These are phyloP conservation scores for Panaeolus papilionaceus DNA, from an alignment of 768 basidiomycete genomes.

Conservation along the genomic window DNA sequence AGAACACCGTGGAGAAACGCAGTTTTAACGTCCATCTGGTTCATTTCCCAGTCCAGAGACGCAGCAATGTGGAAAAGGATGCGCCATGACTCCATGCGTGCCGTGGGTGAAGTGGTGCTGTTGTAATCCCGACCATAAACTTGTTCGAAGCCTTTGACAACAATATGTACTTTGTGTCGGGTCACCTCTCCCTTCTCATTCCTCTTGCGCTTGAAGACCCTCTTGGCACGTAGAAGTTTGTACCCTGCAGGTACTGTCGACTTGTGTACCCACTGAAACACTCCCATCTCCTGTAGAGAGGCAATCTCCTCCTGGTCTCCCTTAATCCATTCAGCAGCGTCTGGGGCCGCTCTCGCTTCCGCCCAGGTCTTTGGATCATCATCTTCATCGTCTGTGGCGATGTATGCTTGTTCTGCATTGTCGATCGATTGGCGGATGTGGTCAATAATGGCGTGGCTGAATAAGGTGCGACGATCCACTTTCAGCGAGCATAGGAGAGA, in stretches of 20 bases:
- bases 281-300: neutral
- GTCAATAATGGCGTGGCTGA: neutral
- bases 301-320: neutral
- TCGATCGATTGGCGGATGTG: neutral
- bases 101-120: too few species aligned
- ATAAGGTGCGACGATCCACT: neutral
- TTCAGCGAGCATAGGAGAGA: neutral
- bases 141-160: neutral
- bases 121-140: too few species aligned
- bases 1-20: slow-evolving; percentile 44
- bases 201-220: neutral
- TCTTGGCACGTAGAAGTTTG: neutral
- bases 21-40: slow-evolving; percentile 47
- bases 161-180: neutral
- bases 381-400: neutral
- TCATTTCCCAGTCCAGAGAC: slow-evolving; percentile 37
- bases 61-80: slow-evolving; percentile 44
- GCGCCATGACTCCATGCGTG: slow-evolving; percentile 40
- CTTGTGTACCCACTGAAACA: neutral
- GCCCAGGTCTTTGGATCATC: neutral
- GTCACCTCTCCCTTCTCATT: neutral
- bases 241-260: neutral
- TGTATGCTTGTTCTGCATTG: neutral
- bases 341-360: neutral
- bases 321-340: neutral